These are phyloP conservation scores for Taxillus chinensis DNA, from an alignment of 164 flowering plant genomes.

Conservation along the genomic window DNA sequence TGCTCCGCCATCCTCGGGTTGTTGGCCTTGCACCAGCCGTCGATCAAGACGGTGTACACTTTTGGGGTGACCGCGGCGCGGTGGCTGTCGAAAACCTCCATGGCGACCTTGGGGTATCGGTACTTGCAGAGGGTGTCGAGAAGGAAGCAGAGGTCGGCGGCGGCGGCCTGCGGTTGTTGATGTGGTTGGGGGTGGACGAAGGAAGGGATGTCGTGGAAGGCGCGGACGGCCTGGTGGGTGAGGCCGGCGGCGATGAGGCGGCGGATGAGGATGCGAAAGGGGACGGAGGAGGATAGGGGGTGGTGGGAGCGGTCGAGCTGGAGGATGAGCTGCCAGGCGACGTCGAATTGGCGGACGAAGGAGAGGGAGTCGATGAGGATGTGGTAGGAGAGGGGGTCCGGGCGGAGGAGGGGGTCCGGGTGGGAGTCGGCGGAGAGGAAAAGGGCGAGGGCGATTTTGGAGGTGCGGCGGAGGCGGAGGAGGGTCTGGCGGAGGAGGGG, in stretches of 20 bases:
- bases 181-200: constrained; percentile 22
- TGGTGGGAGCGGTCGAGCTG: constrained; percentile 43
- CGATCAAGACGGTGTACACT: constrained; percentile 66
- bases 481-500: constrained; percentile 65
- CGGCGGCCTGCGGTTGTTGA: no score
- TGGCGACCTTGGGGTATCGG: constrained; percentile 63
- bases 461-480: constrained; percentile 57
- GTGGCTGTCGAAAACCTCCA: constrained; percentile 60
- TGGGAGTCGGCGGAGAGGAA: constrained; percentile 57
- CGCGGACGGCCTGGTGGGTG: constrained; percentile 74
- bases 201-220: constrained; percentile 66
- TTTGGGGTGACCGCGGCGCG: constrained; percentile 30
- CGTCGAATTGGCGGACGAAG: constrained; percentile 80
- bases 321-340: constrained; percentile 71
- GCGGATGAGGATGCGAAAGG: constrained; percentile 54
- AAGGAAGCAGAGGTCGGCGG: constrained; percentile 33
- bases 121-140: constrained; percentile 86
- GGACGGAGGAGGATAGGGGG: constrained; percentile 21
- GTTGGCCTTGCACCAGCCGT: constrained; percentile 84
- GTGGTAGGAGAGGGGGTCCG: constrained; percentile 34
- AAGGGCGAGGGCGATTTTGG: constrained; percentile 68
- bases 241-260: constrained; percentile 68
- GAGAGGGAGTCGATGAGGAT: constrained; percentile 63
- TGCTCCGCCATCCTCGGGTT: constrained; percentile 53
- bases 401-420: constrained; percentile 21